Conservation (phyloP, 2,329 filamentous ascomycete species). For the Paecilomyces fulvus region DNA sequence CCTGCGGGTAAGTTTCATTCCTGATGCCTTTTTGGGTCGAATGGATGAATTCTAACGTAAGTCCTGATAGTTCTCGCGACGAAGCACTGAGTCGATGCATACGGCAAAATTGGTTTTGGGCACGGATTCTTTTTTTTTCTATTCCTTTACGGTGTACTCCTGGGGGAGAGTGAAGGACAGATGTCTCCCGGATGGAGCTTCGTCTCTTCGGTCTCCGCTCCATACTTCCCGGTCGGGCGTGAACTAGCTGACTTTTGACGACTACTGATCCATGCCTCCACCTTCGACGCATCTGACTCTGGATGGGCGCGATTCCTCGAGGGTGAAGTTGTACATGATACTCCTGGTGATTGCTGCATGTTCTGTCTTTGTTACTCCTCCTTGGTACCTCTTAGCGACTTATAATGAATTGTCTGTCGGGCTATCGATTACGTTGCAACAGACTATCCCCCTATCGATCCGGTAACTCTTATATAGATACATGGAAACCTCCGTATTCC, state of each 20-base stretch:
- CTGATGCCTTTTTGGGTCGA: neutral
- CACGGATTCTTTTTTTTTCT: slow-evolving; percentile 24
- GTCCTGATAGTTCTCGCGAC: slow-evolving; percentile 35
- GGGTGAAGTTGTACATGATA: slow-evolving; percentile 38
- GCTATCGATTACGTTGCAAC: neutral
- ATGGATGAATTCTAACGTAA: slow-evolving; percentile 7
- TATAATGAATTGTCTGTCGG: slow-evolving; percentile 7
- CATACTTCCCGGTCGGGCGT: neutral
- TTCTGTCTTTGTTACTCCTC: slow-evolving; percentile 21
- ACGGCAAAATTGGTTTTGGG: slow-evolving; percentile 20
- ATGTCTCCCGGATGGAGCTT: slow-evolving; percentile 8
- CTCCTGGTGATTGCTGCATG: slow-evolving; percentile 25
- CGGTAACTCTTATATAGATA: neutral
- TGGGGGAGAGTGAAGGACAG: neutral
- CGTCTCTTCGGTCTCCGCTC: slow-evolving; percentile 20
- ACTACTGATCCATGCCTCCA: slow-evolving; percentile 7
- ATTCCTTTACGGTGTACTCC: slow-evolving; percentile 14
- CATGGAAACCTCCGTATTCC: neutral
- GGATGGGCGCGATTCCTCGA: slow-evolving; percentile 10
- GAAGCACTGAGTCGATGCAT: slow-evolving; percentile 27
- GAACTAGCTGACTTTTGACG: slow-evolving; percentile 7
- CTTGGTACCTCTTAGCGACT: slow-evolving; percentile 9
- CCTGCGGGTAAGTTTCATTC: slow-evolving; percentile 63
- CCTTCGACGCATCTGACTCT: slow-evolving; percentile 18
- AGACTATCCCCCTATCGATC: neutral